Evolutionary conservation across 208 protist species (phyloP).

Genomic region (Phytomonas serpens): DNA sequence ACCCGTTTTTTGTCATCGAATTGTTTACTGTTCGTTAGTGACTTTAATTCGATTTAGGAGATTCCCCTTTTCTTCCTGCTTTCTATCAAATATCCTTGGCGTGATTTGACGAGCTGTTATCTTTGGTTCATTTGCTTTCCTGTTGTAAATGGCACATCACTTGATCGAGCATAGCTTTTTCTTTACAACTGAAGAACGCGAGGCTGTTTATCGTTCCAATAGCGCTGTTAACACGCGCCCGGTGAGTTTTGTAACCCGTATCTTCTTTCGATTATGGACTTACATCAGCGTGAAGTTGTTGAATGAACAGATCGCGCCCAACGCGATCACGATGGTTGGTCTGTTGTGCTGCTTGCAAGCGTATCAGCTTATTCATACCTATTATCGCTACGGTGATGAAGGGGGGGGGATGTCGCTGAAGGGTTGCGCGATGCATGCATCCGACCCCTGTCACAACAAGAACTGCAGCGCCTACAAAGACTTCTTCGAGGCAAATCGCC

Average conservation of each 20-base stretch:
- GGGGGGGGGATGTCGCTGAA: neutral
- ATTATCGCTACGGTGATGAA: slow-evolving; percentile 32
- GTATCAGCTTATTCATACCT: slow-evolving; percentile 75
- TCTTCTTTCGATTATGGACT: slow-evolving; percentile 57
- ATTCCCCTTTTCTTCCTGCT: no score
- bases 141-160: slow-evolving; percentile 27
- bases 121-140: neutral
- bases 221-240: slow-evolving; percentile 69
- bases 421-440: neutral
- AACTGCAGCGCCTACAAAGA: slow-evolving; percentile 21
- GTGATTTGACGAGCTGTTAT: neutral
- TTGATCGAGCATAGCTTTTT: slow-evolving; percentile 73
- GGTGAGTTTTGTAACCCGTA: slow-evolving; percentile 64
- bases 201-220: slow-evolving; percentile 52
- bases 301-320: slow-evolving; percentile 83
- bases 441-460: neutral
- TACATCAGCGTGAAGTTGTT: slow-evolving; percentile 45
- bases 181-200: slow-evolving; percentile 63
- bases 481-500: slow-evolving; percentile 40
- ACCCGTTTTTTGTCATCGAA: neutral
- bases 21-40: no score
- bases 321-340: slow-evolving; percentile 81
- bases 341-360: slow-evolving; percentile 77
- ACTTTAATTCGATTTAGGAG: no score
- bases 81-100: neutral